Evolutionary conservation across 1,284 basidiomycete species (phyloP), one percentile per base, ranked within the genome.

Genomic region (Tremellales sp.): DNA sequence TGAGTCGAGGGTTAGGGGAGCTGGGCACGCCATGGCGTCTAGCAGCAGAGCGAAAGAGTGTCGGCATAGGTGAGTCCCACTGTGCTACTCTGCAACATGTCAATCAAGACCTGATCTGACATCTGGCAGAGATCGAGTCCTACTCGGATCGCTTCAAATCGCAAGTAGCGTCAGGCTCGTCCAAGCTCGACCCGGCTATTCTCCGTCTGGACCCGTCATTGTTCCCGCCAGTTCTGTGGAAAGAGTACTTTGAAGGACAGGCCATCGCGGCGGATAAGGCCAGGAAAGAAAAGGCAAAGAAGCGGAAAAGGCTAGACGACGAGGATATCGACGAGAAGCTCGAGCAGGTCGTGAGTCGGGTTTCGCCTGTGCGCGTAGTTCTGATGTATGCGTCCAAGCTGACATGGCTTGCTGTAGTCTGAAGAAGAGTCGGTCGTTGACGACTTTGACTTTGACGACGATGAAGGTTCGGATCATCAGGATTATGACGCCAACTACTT

Each of bases 401-500:
- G n/a, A 22, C 26, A 2, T 8, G 10, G 22, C 29, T 15, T 12
- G 12, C 22, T 51, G 47, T 56, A 62, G 45, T 64, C 61, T 11
- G 53, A 53, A 10, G 47, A 52, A 21, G 57, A 56, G 4, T 62
- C 65, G 1, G 52, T 48, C 4, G 65, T 68, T 36, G 62, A 60
- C 43, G 65, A 73, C 53, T 66, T 68, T 50, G 71, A 73, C 49
- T 72, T 68, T 43, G 70, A 72, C 27, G 73, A 70, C 40, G 66
- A 66, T 12, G 67, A 66, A 13, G 67, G 65, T 23, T 63, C 63
- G 24, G 72, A 74, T 60, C 70, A 74, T 56, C 67, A 68, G 51
- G 73, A 75, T 55, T 75, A 75, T 41, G 73, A 73, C 48, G 60
- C 62, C 5, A 73, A 75, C 35, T 74, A 75, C 60, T 75, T 75